Conservation (phyloP, 108 stramenopile genomes). For the Nitzschia sp. region DNA sequence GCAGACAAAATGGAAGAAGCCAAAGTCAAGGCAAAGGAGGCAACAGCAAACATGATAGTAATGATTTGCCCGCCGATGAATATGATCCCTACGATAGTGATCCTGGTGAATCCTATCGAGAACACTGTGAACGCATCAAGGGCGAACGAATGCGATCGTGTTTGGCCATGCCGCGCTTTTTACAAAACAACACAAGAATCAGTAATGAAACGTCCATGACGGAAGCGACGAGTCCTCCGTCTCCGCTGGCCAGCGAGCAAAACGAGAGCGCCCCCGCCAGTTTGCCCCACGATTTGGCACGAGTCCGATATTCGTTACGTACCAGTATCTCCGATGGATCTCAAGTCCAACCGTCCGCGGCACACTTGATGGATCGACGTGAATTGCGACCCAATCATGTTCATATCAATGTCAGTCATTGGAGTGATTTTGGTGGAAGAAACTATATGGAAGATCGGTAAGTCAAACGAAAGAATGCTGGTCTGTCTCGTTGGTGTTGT, state of each 20-base stretch:
- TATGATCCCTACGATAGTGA: slow-evolving; percentile 65
- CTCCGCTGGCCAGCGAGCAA: slow-evolving; percentile 32
- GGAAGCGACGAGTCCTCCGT: slow-evolving; percentile 37
- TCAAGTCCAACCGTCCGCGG: slow-evolving; percentile 41
- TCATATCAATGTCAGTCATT: slow-evolving; percentile 73
- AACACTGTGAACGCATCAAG: slow-evolving; percentile 55
- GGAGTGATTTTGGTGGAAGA: slow-evolving; percentile 80
- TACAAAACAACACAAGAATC: slow-evolving; percentile 24
- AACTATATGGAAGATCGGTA: slow-evolving; percentile 88
- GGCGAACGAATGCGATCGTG: slow-evolving; percentile 36
- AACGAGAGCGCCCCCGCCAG: slow-evolving; percentile 39
- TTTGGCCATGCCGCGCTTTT: slow-evolving; percentile 43
- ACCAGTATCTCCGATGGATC: slow-evolving; percentile 79
- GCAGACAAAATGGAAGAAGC: neutral
- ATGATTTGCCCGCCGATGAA: slow-evolving; percentile 25
- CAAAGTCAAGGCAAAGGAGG: neutral
- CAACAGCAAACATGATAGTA: slow-evolving; percentile 10
- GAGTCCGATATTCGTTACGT: slow-evolving; percentile 67
- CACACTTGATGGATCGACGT: slow-evolving; percentile 63
- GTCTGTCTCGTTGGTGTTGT: too few relatives aligned
- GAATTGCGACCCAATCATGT: slow-evolving; percentile 69
- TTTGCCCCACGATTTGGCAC: slow-evolving; percentile 37
- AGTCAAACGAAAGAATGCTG: slow-evolving; percentile 10
- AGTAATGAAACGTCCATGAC: slow-evolving; percentile 18
- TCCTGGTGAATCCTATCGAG: slow-evolving; percentile 61